A percentile compares a stretch with the other conserved stretches of the same genome.
Conservation (phyloP, 1,284 basidiomycete species). For the Rhodotorula sp. region DNA sequence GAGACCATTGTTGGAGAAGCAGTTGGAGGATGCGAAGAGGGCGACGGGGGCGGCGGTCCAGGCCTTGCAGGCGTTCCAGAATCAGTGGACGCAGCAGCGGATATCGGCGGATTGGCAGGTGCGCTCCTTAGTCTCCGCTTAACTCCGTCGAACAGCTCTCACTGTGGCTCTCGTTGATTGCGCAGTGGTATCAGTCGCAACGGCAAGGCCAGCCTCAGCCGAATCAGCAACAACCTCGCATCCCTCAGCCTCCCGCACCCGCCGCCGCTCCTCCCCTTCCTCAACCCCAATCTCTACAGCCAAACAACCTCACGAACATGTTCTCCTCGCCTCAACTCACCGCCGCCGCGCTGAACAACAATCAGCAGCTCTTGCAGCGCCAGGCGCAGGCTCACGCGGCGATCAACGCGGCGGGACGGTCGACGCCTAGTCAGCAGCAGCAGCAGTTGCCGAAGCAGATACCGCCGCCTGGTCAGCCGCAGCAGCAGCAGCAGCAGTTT, state of each 20-base stretch:
- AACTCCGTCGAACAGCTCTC: too few relatives aligned
- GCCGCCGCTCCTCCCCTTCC: neutral
- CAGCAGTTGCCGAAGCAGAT: neutral
- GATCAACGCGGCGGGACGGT: conserved; percentile 9
- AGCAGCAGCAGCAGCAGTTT: neutral
- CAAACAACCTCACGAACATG: neutral
- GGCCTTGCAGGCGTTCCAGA: conserved; percentile 23
- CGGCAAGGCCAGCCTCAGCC: neutral
- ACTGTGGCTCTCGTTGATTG: accelerated
- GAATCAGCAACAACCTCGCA: neutral
- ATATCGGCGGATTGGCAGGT: conserved; percentile 33
- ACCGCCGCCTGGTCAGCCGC: neutral
- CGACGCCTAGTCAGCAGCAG: conserved; percentile 5
- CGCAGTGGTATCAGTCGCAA: conserved; percentile 20
- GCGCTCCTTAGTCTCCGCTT: neutral
- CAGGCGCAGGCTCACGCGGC: conserved; percentile 9
- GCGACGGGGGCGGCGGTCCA: conserved; percentile 14
- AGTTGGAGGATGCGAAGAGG: conserved; percentile 25
- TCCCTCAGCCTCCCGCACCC: conserved; percentile 5
- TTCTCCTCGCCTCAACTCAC: neutral
- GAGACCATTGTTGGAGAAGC: conserved; percentile 22
- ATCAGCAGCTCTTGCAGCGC: conserved; percentile 16
- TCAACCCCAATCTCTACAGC: neutral
- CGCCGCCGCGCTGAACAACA: conserved; percentile 9
- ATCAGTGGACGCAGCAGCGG: conserved; percentile 11